phyloP scores from a whole-genome alignment of 192 early-diverging fungal species.

The Funneliformis geosporum region DNA sequence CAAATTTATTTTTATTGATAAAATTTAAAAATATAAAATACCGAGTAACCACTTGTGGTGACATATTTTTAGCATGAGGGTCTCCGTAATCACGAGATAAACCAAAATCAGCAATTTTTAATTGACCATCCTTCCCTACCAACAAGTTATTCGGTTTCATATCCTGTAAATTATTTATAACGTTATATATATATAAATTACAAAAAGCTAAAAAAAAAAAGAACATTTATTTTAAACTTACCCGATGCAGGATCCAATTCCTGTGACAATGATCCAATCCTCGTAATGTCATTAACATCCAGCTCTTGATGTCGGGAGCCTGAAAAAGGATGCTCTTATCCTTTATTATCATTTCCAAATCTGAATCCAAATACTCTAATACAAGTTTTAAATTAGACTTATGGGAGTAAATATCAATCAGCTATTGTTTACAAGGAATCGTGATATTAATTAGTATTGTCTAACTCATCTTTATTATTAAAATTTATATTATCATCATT shows the following conservation, averaged over 20 bases:
- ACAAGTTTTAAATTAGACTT: conserved; percentile 92
- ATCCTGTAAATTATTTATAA: conserved; percentile 53
- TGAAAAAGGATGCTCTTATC: conserved; percentile 87
- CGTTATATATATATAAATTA: not conserved
- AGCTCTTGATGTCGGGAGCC: conserved; percentile 91
- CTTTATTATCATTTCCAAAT: conserved; percentile 96
- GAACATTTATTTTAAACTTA: conserved; percentile 34
- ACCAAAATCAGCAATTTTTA: conserved; percentile 99
- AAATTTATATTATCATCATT: not conserved
- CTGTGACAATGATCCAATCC: conserved; percentile 91
- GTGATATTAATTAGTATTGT: not conserved
- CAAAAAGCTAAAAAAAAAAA: not conserved
- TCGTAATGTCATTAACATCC: conserved; percentile 95
- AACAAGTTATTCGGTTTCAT: conserved; percentile 89
- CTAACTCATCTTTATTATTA: not conserved
- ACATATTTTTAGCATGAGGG: conserved; percentile 71
- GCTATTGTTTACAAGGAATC: conserved; percentile 45
- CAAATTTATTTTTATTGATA: not conserved
- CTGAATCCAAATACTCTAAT: conserved; percentile 91
- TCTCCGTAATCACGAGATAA: conserved; percentile 95
- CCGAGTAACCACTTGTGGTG: conserved; percentile 91
- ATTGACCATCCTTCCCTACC: conserved; percentile 78
- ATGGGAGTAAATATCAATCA: conserved; percentile 91
- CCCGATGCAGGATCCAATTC: conserved; percentile 88
- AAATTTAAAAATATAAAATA: conserved; percentile 25